phyloP scores from a whole-genome alignment of 208 protist species.

The Entamoeba histolytica region DNA sequence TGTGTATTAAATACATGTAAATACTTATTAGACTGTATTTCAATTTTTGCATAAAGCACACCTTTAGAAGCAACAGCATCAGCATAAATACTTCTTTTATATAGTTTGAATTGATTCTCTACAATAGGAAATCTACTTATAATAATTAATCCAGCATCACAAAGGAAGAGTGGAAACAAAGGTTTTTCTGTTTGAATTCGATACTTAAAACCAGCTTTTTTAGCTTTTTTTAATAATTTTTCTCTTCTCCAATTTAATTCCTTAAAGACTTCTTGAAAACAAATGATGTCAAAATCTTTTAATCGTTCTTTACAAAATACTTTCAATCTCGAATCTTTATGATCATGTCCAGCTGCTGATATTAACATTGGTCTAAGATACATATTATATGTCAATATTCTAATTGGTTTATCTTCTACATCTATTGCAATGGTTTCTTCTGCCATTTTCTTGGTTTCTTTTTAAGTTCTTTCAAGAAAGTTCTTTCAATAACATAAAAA shows the following conservation, averaged over 20 bases:
- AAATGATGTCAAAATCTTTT: not conserved
- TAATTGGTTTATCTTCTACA: not conserved
- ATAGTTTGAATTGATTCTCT: not conserved
- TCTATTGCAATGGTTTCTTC: not conserved
- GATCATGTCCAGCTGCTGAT: not conserved
- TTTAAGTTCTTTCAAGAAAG: no score
- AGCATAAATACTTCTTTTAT: not conserved
- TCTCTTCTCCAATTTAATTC: not conserved
- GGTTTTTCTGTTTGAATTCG: not conserved
- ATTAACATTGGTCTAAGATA: not conserved
- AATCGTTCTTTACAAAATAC: not conserved
- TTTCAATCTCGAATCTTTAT: not conserved
- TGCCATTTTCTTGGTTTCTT: no score
- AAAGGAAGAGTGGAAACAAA: not conserved
- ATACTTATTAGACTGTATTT: not conserved
- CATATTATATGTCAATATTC: not conserved
- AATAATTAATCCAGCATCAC: not conserved
- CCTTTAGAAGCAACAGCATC: not conserved
- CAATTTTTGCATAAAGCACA: not conserved
- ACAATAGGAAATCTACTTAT: not conserved
- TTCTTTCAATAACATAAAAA: no score
- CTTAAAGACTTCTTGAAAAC: not conserved
- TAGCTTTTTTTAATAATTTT: not conserved
- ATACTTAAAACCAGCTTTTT: not conserved
- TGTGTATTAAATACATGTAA: not conserved